A percentile compares a stretch with the other conserved stretches of the same genome.
These are phyloP conservation scores for Axilococcus clingmanii DNA, from an alignment of 139 green algal genomes.

Conservation along the genomic window DNA sequence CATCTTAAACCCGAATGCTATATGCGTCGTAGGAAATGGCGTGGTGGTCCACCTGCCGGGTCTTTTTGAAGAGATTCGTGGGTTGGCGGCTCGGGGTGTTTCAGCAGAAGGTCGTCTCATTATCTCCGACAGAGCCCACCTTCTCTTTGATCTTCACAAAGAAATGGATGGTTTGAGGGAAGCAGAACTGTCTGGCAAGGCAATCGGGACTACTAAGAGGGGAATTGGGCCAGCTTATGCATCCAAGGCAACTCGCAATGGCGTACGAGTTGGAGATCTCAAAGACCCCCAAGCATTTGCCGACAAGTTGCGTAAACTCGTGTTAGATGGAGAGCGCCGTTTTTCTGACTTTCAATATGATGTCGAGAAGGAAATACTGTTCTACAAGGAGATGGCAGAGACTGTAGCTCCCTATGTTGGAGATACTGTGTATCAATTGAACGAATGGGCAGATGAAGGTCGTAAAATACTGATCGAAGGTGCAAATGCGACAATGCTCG, in stretches of 20 bases:
- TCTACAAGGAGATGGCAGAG: slow-evolving; percentile 59
- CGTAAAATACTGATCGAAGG: slow-evolving; percentile 95
- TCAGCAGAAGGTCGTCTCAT: slow-evolving; percentile 53
- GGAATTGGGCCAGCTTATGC: slow-evolving; percentile 96
- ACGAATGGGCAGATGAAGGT: slow-evolving; percentile 44
- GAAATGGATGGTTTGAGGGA: slow-evolving; percentile 92
- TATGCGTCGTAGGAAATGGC: slow-evolving; percentile 92
- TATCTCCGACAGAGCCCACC: slow-evolving; percentile 82
- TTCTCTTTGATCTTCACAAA: slow-evolving; percentile 98
- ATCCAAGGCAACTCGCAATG: slow-evolving; percentile 91
- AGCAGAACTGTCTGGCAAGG: slow-evolving; percentile 71
- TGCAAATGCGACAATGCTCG: slow-evolving; percentile 97
- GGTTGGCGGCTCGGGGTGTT: slow-evolving; percentile 27
- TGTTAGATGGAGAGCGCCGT: slow-evolving; percentile 56
- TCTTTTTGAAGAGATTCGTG: slow-evolving; percentile 88
- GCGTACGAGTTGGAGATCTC: slow-evolving; percentile 87
- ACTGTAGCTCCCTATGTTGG: slow-evolving; percentile 29
- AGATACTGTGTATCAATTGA: slow-evolving; percentile 80
- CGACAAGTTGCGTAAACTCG: slow-evolving; percentile 62
- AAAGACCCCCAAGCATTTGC: slow-evolving; percentile 45
- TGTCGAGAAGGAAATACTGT: slow-evolving; percentile 75
- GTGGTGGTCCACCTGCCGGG: slow-evolving; percentile 93
- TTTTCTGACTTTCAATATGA: slow-evolving; percentile 73
- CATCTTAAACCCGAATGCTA: slow-evolving; percentile 86
- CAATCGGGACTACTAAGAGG: slow-evolving; percentile 96